These are phyloP conservation scores for Aspergillus ellipticus DNA, from an alignment of 495 filamentous ascomycete species.

Conservation along the genomic window DNA sequence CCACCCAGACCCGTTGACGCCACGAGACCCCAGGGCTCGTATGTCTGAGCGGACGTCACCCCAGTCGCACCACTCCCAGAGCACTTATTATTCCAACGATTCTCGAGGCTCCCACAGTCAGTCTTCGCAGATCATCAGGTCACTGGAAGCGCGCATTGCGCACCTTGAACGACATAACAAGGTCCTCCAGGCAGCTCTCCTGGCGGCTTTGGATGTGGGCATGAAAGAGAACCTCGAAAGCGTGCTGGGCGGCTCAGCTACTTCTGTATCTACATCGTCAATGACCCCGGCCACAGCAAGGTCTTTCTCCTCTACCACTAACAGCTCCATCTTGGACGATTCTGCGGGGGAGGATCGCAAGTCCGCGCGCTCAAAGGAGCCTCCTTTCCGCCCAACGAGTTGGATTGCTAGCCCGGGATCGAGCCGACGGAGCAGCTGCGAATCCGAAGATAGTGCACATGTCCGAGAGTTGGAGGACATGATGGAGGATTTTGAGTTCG, in stretches of 20 bases:
- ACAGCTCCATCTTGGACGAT: constrained; percentile 13
- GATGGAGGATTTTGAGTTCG: constrained; percentile 38
- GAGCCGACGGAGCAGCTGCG: constrained; percentile 16
- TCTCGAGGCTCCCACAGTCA: constrained; percentile 18
- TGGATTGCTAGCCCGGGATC: constrained; percentile 27
- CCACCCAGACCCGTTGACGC: constrained; percentile 20
- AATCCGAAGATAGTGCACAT: constrained; percentile 20
- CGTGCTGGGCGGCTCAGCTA: constrained; percentile 19
- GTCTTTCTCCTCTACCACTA: constrained; percentile 19
- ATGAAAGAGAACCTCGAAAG: constrained; percentile 26
- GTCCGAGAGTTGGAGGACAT: constrained; percentile 34
- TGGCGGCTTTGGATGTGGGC: constrained; percentile 38
- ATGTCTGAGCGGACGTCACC: constrained; percentile 23
- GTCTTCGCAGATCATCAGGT: constrained; percentile 12
- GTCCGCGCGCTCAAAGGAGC: background rate
- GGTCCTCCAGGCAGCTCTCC: constrained; percentile 43
- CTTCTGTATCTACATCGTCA: constrained; percentile 15
- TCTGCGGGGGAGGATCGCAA: background rate
- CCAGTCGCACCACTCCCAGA: constrained; percentile 22
- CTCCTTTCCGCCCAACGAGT: constrained; percentile 26
- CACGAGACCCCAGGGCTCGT: constrained; percentile 21
- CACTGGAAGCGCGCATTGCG: constrained; percentile 37
- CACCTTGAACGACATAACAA: constrained; percentile 44
- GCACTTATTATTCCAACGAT: constrained; percentile 21
- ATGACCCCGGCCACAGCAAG: constrained; percentile 15